Evolutionary conservation across 306 rosid genomes (phyloP).

Genomic region (Adenanthera pavonina): DNA sequence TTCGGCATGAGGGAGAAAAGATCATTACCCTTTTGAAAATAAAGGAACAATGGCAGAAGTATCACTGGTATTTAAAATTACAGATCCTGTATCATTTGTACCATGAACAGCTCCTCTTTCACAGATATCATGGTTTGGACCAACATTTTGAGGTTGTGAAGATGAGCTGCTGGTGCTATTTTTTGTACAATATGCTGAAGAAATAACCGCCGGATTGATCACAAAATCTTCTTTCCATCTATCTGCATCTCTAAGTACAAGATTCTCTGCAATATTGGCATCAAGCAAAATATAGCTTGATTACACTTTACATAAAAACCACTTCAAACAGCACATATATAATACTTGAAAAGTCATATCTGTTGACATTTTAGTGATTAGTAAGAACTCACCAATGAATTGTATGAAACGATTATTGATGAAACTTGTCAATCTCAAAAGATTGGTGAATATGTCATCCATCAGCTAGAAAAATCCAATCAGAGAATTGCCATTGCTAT

Average conservation of each 20-base stretch:
- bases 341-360: slow-evolving; percentile 18
- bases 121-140: slow-evolving; percentile 41
- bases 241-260: slow-evolving; percentile 58
- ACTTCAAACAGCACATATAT: slow-evolving; percentile 1
- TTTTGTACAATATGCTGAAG: slow-evolving; percentile 43
- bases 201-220: slow-evolving; percentile 34
- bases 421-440: slow-evolving; percentile 58
- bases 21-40: slow-evolving; percentile 25
- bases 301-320: slow-evolving; percentile 22
- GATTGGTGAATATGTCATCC: slow-evolving; percentile 58
- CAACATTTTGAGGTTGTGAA: slow-evolving; percentile 33
- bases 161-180: slow-evolving; percentile 37
- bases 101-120: slow-evolving; percentile 43
- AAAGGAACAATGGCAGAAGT: slow-evolving; percentile 20
- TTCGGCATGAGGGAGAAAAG: neutral
- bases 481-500: slow-evolving; percentile 49
- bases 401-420: slow-evolving; percentile 51
- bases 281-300: slow-evolving; percentile 35
- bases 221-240: slow-evolving; percentile 39
- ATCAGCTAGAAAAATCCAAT: slow-evolving; percentile 48
- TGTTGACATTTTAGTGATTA: neutral
- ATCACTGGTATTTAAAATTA: slow-evolving; percentile 23
- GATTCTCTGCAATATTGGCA: slow-evolving; percentile 68
- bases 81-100: slow-evolving; percentile 7
- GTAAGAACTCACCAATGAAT: slow-evolving; percentile 59